Conservation (phyloP, 2,329 filamentous ascomycete species). For the Diplocarpon rosae region DNA sequence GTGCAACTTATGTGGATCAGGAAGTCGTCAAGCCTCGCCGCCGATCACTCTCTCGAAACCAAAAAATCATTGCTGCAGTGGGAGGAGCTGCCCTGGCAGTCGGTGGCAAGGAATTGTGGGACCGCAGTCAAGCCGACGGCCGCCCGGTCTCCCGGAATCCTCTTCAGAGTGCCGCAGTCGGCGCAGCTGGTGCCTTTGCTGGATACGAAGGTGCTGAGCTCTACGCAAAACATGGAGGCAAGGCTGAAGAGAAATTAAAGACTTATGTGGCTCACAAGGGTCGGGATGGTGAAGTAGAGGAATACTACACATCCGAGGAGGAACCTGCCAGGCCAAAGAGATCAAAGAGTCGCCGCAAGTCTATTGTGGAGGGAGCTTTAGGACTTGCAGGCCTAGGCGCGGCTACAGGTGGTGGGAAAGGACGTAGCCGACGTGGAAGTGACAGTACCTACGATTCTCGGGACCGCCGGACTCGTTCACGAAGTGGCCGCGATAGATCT, state of each 20-base stretch:
- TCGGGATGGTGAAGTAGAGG: conserved; percentile 39
- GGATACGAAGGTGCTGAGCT: conserved; percentile 53
- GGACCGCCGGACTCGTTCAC: conserved; percentile 42
- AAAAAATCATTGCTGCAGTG: conserved; percentile 56
- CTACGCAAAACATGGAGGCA: conserved; percentile 43
- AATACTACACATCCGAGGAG: conserved; percentile 47
- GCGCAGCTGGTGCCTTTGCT: conserved; percentile 52
- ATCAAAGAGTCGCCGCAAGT: conserved; percentile 47
- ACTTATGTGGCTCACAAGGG: conserved; percentile 42
- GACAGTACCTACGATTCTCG: conserved; percentile 32
- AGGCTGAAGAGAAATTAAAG: conserved; percentile 34
- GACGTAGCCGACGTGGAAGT: conserved; percentile 31
- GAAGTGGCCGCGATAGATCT: conserved; percentile 38
- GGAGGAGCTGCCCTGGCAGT: conserved; percentile 53
- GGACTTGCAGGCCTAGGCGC: conserved; percentile 51
- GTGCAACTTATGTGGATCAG: conserved; percentile 41
- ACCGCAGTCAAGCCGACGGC: conserved; percentile 43
- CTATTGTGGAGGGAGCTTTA: conserved; percentile 51
- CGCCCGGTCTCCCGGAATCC: conserved; percentile 44
- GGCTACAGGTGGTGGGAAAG: conserved; percentile 39
- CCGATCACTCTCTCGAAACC: conserved; percentile 47
- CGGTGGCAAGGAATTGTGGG: conserved; percentile 55
- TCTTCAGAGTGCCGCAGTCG: conserved; percentile 48
- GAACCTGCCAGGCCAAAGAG: conserved; percentile 36
- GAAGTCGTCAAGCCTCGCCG: conserved; percentile 36